These are phyloP conservation scores for Pseudozyma flocculosa DNA, from an alignment of 1,284 basidiomycete species.

Conservation along the genomic window DNA sequence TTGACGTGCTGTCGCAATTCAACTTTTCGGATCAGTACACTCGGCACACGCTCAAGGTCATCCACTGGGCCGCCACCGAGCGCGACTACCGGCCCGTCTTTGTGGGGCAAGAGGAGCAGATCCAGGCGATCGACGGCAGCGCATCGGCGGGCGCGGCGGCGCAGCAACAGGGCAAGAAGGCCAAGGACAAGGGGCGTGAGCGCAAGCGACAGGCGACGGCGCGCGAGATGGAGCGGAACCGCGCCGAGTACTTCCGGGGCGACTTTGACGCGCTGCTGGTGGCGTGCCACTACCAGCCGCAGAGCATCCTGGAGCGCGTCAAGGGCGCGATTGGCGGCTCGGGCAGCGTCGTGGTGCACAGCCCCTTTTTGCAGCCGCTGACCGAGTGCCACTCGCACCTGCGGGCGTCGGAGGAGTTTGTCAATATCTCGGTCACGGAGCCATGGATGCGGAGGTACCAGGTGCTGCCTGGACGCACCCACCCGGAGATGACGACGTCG, in stretches of 20 bases:
- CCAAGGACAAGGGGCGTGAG: conserved; percentile 27
- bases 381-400: conserved; percentile 75
- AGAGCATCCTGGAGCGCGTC: conserved; percentile 75
- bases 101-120: conserved; percentile 12
- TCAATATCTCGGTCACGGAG: conserved; percentile 81
- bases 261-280: conserved; percentile 68
- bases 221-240: conserved; percentile 58
- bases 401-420: conserved; percentile 68
- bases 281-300: conserved; percentile 81
- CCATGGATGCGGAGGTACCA: conserved; percentile 89
- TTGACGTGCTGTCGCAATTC: conserved; percentile 82
- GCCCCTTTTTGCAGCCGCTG: conserved; percentile 73
- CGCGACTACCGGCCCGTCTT: conserved; percentile 29
- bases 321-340: conserved; percentile 79
- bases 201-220: conserved; percentile 34
- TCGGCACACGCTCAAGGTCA: conserved; percentile 20
- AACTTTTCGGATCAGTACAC: conserved; percentile 61
- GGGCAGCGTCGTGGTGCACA: conserved; percentile 80
- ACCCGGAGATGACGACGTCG: conserved; percentile 89
- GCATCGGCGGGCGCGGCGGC: neutral
- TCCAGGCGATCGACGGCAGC: neutral
- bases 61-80: conserved; percentile 50
- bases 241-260: conserved; percentile 80
- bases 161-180: neutral
- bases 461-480: conserved; percentile 88